These are phyloP conservation scores for Pestalotiopsis sp. DNA, from an alignment of 2,329 filamentous ascomycete genomes.

Conservation along the genomic window DNA sequence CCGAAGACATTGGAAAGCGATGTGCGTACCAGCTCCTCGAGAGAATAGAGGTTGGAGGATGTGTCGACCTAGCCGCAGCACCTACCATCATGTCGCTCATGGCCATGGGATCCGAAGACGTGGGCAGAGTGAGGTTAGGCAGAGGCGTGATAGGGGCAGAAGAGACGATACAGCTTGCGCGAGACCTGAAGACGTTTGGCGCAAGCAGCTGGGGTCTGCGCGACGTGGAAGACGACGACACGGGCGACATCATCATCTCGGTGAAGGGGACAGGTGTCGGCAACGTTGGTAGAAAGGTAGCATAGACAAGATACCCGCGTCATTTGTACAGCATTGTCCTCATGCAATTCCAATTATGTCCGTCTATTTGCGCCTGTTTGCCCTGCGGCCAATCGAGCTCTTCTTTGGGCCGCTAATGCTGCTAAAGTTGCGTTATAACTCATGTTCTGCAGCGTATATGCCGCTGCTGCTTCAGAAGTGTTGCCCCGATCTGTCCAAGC, in stretches of 20 bases:
- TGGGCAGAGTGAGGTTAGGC: conserved; percentile 82
- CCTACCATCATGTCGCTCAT: conserved; percentile 82
- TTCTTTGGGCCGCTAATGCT: conserved; percentile 49
- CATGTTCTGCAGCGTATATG: conserved; percentile 54
- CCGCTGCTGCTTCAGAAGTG: conserved; percentile 43
- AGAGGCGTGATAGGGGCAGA: conserved; percentile 81
- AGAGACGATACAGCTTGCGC: conserved; percentile 75
- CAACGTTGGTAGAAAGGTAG: conserved; percentile 91
- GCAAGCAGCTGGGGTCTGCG: conserved; percentile 88
- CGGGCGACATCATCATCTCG: conserved; percentile 78
- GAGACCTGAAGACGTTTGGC: conserved; percentile 87
- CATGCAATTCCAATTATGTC: conserved; percentile 11
- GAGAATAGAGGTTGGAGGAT: conserved; percentile 79
- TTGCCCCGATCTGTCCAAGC: conserved; percentile 44
- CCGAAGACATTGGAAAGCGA: conserved; percentile 86
- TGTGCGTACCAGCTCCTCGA: conserved; percentile 91
- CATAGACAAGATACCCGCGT: conserved; percentile 38
- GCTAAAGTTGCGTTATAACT: conserved; percentile 56
- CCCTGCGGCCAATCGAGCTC: conserved; percentile 33
- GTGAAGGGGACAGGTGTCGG: conserved; percentile 93
- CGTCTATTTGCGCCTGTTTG: conserved; percentile 20
- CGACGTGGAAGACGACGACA: conserved; percentile 68
- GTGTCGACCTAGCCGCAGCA: conserved; percentile 71
- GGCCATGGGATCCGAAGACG: conserved; percentile 97
- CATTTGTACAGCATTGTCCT: conserved; percentile 24